These are phyloP conservation scores for Clavariopsis aquatica DNA, from an alignment of 495 filamentous ascomycete genomes.

Conservation along the genomic window DNA sequence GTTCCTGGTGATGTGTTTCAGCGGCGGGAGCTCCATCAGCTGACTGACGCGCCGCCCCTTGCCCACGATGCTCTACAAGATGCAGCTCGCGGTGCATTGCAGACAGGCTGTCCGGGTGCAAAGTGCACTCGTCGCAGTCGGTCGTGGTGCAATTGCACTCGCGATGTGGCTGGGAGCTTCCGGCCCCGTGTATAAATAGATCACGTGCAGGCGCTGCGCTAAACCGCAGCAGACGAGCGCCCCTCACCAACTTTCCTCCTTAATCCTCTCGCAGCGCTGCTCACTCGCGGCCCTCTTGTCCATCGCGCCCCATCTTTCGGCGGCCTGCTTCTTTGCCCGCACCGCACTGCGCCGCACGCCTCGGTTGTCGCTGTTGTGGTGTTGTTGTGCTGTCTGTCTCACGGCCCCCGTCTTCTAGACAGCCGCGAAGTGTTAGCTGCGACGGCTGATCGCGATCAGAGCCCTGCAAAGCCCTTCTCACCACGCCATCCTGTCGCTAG, in stretches of 20 bases:
- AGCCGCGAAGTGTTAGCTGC: not conserved
- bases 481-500: slow-evolving; percentile 29
- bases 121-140: not conserved
- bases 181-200: not conserved
- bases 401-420: not conserved
- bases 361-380: slow-evolving; percentile 12
- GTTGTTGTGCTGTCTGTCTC: slow-evolving; percentile 12
- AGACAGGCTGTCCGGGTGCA: not conserved
- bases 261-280: slow-evolving; percentile 5
- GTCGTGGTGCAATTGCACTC: no score
- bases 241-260: not conserved
- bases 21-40: not conserved
- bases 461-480: slow-evolving; percentile 19
- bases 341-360: not conserved
- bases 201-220: slow-evolving; percentile 6
- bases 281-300: not conserved
- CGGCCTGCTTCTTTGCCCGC: not conserved
- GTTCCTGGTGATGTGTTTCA: slow-evolving; percentile 1
- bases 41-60: not conserved
- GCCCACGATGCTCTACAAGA: no score
- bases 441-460: slow-evolving; percentile 17
- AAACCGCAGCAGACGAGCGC: slow-evolving; percentile 1
- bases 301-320: slow-evolving; percentile 9
- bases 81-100: no score
- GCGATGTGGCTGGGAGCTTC: no score